A percentile compares a stretch with the other conserved stretches of the same genome.
Conservation (phyloP, 352 stramenopile species). For the Globisporangium nodosum region DNA sequence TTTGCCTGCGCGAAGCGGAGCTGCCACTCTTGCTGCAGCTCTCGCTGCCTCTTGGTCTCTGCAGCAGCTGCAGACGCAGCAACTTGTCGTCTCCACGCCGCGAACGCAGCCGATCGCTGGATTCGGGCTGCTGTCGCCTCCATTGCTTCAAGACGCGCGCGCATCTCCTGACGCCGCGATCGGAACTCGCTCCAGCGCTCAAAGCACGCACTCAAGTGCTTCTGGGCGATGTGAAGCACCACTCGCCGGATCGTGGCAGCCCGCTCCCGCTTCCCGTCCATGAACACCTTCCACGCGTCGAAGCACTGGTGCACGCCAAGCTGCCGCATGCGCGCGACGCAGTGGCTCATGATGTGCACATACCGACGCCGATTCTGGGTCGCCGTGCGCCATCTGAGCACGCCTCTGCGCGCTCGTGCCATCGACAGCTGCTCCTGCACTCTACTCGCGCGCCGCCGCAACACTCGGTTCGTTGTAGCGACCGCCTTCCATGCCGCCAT, state of each 20-base stretch:
- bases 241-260: slow-evolving; percentile 21
- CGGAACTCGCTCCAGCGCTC: slow-evolving; percentile 12
- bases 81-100: slow-evolving; percentile 15
- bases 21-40: slow-evolving; percentile 24
- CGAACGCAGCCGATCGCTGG: not conserved
- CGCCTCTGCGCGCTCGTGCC: not conserved
- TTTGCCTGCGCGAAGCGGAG: slow-evolving; percentile 19
- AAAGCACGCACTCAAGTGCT: slow-evolving; percentile 17
- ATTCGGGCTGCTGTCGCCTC: not conserved
- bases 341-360: not conserved
- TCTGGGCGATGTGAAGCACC: slow-evolving; percentile 30
- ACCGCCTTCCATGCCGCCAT: slow-evolving; percentile 8
- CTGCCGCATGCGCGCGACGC: slow-evolving; percentile 23
- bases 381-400: slow-evolving; percentile 5
- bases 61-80: slow-evolving; percentile 6
- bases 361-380: slow-evolving; percentile 1
- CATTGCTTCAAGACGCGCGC: not conserved
- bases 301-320: slow-evolving; percentile 35
- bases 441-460: slow-evolving; percentile 7
- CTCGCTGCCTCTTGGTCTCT: slow-evolving; percentile 13
- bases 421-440: not conserved
- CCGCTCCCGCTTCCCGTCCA: slow-evolving; percentile 7
- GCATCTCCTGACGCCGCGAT: not conserved
- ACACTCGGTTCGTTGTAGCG: not conserved
- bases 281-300: slow-evolving; percentile 40